Evolutionary conservation across 2,329 filamentous ascomycete species (phyloP), one percentile per base, ranked within the genome.

Genomic region (Pseudogymnoascus sp.): DNA sequence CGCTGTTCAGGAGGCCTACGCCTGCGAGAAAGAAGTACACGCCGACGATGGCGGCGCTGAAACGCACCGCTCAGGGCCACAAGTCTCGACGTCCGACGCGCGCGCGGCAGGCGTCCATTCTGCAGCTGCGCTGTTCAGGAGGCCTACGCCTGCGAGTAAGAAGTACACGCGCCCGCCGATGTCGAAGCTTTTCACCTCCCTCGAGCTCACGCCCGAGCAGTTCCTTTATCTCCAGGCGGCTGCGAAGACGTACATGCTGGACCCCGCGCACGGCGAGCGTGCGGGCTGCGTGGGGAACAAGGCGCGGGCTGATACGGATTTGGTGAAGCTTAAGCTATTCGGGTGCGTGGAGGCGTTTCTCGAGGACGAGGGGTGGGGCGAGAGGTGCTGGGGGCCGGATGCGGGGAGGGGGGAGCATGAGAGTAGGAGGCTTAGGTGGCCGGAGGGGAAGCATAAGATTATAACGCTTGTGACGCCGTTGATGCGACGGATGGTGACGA

Each of bases 221-320:
- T 71, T 70, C 56, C 60, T 70, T 12, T 60, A 63, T 12, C 61
- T 71, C n/a, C 68, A 71, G 62, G 63, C 64, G 39, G 67, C 64
- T 21, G 69, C 68, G n/a, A 71, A 71, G 60, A 19, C 48, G 3
- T 71, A 66, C 48, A 71, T 71, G 69, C 61, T 71, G 26, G 68
- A 71, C 48, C 58, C 62, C 19, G 57, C 58, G n/a, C 60, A 69
- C 45, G 68, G 67, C 7, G 68, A 71, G 45, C 61, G 70, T 61
- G 61, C 59, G 15, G 65, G 67, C 3, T 67, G 63, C 37, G 65
- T 71, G 15, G 70, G 67, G 19, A 64, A 23, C 10, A 66, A 63
- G 55, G 57, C 56, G n/a, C 63, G 58, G 23, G 64, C 61, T 10
- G 66, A 69, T 39, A 66, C 60, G 6, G 68, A 68, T 59, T 62